Evolutionary conservation across 345 rosid species (phyloP), one percentile per base, ranked within the genome.

Genomic region (Linum tenue): DNA sequence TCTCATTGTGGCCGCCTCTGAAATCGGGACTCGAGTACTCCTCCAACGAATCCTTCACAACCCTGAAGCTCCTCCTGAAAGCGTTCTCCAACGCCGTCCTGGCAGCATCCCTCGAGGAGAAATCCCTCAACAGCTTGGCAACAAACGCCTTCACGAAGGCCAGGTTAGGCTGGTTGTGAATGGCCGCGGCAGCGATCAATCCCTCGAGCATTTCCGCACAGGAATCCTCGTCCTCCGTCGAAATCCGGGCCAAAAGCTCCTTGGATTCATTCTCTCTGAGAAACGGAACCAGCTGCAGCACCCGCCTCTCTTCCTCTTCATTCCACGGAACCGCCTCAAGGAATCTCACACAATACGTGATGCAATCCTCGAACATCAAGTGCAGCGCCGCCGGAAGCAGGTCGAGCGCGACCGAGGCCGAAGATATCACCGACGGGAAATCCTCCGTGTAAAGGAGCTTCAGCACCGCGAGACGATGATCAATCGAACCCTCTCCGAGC

Each of bases 271-370:
- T 86, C 60, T 72, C 78, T 0, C 74, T 51, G 37, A 84, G 62
- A 14, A 79, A 67, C 1, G 89, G 89, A 48, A 80, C 70, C 56
- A 83, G 65, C 62, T 39, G 64, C 42, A 86, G 44, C 11, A 86
- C 82, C 17, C 84, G 77, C 60, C 63, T 63, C 57, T 86, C 92
- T 40, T 84, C 92, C 48, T 81, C 92, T 42, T 84, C 86, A 42
- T 74, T 79, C 92, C 92, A 86, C n/a, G 92, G 89, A 37, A 84
- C 86, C 41, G 83, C 86, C 68, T 86, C 89, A 1, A 86, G 78
- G 74, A 78, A 84, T 37, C 55, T 72, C 8, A 86, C 77, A 64
- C 85, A 83, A 35, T 67, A 65, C 31, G 62, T 72, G n/a, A 84
- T 76, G 67, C 83, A 80, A 56, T 83, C 89, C 56, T 86, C 92